Evolutionary conservation across 768 basidiomycete species (phyloP).

Genomic region (Coprinellus aureogranulatus): DNA sequence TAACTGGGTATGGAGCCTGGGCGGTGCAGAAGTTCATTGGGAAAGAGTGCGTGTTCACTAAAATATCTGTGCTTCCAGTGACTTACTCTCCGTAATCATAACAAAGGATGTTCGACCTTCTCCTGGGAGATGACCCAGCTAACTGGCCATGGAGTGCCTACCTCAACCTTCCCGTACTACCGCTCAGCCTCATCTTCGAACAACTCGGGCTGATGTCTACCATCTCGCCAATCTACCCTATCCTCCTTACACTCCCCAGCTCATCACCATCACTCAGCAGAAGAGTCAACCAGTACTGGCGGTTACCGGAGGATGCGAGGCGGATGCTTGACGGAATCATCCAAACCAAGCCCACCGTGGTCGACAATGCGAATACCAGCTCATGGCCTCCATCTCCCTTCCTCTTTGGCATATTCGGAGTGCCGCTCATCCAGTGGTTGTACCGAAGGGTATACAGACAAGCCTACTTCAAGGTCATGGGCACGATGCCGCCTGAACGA

Average conservation of each 20-base stretch:
- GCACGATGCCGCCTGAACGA: conserved; percentile 28
- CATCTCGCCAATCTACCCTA: conserved; percentile 39
- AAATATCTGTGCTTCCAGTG: too few species aligned
- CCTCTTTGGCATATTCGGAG: conserved; percentile 50
- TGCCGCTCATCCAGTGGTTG: conserved; percentile 45
- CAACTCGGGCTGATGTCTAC: conserved; percentile 40
- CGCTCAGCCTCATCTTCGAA: conserved; percentile 63
- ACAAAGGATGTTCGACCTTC: conserved; percentile 56
- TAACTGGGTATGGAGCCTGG: conserved; percentile 70
- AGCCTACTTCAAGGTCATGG: conserved; percentile 45
- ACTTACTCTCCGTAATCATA: too few species aligned
- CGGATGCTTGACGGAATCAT: conserved; percentile 27
- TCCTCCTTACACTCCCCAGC: conserved; percentile 46
- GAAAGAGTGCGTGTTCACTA: conserved; percentile 54
- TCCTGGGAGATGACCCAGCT: conserved; percentile 65
- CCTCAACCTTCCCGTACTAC: conserved; percentile 71
- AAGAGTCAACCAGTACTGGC: conserved; percentile 32
- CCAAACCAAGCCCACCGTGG: conserved; percentile 16
- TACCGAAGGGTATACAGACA: conserved; percentile 42
- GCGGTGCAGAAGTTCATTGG: conserved; percentile 71
- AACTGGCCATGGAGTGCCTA: conserved; percentile 78
- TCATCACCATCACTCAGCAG: conserved; percentile 22
- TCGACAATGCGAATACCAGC: conserved; percentile 4
- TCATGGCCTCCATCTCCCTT: conserved; percentile 62
- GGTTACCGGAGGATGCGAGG: conserved; percentile 29